Conservation (phyloP, 73 alveolate species). For the Urostyla sp. region DNA sequence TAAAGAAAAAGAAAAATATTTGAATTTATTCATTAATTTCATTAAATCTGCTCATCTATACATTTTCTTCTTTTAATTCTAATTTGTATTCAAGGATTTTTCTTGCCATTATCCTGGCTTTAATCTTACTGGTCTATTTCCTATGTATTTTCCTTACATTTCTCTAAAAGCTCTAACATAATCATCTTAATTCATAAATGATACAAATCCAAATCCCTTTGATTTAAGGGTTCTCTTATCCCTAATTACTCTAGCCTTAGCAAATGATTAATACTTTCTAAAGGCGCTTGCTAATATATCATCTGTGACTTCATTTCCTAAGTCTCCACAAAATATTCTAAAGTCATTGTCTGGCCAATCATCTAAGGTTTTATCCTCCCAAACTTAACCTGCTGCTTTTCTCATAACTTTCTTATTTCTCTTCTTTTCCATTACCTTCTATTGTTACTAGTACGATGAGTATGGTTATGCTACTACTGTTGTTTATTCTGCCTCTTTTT, state of each 20-base stretch:
- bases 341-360: constrained; percentile 98
- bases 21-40: no score
- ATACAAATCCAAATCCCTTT: constrained; percentile 98
- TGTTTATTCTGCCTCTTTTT: no score
- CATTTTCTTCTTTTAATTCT: no score
- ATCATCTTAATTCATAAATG: constrained; percentile 90
- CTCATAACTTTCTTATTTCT: constrained; percentile 79
- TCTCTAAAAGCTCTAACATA: constrained; percentile 94
- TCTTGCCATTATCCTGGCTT: constrained; percentile 96
- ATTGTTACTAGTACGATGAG: no score
- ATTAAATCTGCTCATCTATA: no score
- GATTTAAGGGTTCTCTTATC: constrained; percentile 96
- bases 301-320: constrained; percentile 98
- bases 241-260: constrained; percentile 93
- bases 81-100: constrained; percentile 60
- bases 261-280: constrained; percentile 95
- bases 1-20: no score
- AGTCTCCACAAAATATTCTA: constrained; percentile 95
- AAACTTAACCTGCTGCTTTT: constrained; percentile 95
- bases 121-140: constrained; percentile 97
- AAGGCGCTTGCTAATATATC: constrained; percentile 94
- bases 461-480: no score
- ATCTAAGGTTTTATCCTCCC: constrained; percentile 96
- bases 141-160: constrained; percentile 98
- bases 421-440: no score